phyloP scores from a whole-genome alignment of 352 stramenopile species.

The Blastocystis sp. region DNA sequence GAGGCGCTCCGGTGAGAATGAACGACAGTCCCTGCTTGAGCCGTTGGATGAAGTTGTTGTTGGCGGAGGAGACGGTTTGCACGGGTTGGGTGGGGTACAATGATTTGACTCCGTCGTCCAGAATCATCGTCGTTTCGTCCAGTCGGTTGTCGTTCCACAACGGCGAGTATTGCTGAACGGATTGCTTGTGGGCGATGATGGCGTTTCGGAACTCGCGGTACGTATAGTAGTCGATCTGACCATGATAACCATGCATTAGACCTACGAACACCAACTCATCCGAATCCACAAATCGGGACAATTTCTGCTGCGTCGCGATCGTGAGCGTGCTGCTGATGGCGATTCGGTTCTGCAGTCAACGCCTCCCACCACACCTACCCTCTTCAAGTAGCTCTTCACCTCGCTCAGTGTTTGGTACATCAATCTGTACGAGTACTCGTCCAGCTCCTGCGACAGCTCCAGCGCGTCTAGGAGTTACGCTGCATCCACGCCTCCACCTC shows the following conservation, averaged over 20 bases:
- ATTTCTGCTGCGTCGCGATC: too few relatives aligned
- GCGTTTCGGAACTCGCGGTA: not conserved
- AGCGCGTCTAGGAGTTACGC: not conserved
- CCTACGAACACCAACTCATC: conserved; percentile 2
- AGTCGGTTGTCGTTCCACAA: not conserved
- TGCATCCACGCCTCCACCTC: not conserved
- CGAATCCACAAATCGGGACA: conserved; percentile 7
- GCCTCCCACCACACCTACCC: not conserved
- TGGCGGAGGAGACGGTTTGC: not conserved
- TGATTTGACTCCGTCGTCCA: not conserved
- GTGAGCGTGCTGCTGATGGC: not conserved
- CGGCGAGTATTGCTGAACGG: not conserved
- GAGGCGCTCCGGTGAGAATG: not conserved
- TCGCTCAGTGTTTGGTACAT: not conserved
- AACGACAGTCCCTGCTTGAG: not conserved
- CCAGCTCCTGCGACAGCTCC: not conserved
- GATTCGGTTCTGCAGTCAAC: not conserved
- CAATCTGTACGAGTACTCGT: conserved; percentile 5
- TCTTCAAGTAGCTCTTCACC: not conserved
- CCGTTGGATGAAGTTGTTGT: not conserved
- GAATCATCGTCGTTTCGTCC: conserved; percentile 36
- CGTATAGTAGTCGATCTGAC: conserved; percentile 6
- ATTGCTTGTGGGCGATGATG: not conserved
- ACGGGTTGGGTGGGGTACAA: not conserved
- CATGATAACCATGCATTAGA: not conserved